A percentile compares a stretch with the other conserved stretches of the same genome.
phyloP scores from a whole-genome alignment of 768 basidiomycete genomes.

The Termitomyces eurrhizus region DNA sequence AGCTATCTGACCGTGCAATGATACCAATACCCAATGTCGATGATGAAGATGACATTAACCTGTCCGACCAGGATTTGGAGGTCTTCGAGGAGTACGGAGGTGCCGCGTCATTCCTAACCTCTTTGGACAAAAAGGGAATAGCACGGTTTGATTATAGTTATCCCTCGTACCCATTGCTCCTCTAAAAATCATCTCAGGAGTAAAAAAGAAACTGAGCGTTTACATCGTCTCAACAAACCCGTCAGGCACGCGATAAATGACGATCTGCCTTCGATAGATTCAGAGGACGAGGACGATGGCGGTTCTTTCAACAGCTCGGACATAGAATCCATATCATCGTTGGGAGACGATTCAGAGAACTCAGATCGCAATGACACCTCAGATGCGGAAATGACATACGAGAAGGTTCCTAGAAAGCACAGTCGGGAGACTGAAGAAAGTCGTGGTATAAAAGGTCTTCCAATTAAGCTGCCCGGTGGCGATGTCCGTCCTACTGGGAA shows the following conservation, averaged over 20 bases:
- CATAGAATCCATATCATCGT: slow-evolving; percentile 28
- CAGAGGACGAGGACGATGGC: slow-evolving; percentile 54
- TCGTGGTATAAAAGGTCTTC: slow-evolving; percentile 58
- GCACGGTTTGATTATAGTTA: slow-evolving; percentile 51
- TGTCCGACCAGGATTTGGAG: slow-evolving; percentile 72
- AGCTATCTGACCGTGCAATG: slow-evolving; percentile 50
- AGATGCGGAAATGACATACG: slow-evolving; percentile 75
- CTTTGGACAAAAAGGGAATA: slow-evolving; percentile 76
- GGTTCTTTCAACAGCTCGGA: slow-evolving; percentile 22
- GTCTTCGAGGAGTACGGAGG: slow-evolving; percentile 61
- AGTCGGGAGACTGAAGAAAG: slow-evolving; percentile 43
- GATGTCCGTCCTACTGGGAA: slow-evolving; percentile 61
- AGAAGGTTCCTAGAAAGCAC: slow-evolving; percentile 53
- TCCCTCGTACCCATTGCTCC: no score
- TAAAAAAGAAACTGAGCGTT: slow-evolving; percentile 73
- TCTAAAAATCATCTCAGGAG: slow-evolving; percentile 48
- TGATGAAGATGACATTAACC: slow-evolving; percentile 45
- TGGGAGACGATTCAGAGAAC: slow-evolving; percentile 19
- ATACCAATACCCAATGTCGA: slow-evolving; percentile 60
- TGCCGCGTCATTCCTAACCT: slow-evolving; percentile 61
- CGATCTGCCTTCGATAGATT: slow-evolving; percentile 67
- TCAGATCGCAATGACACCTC: slow-evolving; percentile 35
- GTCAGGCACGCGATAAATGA: slow-evolving; percentile 35
- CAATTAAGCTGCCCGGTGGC: slow-evolving; percentile 85
- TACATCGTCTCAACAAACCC: slow-evolving; percentile 66